These are phyloP conservation scores for Podosphaera aphanis DNA, from an alignment of 2,329 filamentous ascomycete genomes.

Conservation along the genomic window DNA sequence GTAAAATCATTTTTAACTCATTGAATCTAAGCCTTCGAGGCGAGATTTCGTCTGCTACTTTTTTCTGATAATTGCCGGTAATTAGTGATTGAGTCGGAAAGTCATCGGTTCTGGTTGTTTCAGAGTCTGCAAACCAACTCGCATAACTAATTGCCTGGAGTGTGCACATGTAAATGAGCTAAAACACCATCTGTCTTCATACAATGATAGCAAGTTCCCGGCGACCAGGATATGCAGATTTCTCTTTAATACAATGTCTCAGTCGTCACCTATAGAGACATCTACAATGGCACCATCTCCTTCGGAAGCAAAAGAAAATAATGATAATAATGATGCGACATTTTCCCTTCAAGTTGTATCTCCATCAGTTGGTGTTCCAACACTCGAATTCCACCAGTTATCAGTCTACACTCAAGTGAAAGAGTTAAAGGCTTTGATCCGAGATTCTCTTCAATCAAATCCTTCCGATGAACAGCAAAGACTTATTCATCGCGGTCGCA, in stretches of 20 bases:
- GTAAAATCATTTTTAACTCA: background rate
- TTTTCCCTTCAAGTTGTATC: slow-evolving; percentile 36
- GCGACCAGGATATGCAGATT: background rate
- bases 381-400: slow-evolving; percentile 25
- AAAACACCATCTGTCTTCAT: background rate
- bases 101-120: too few relatives aligned
- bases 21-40: background rate
- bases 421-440: slow-evolving; percentile 34
- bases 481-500: slow-evolving; percentile 35
- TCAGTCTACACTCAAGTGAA: slow-evolving; percentile 28
- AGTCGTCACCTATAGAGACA: background rate
- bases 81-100: too few relatives aligned
- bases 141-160: background rate
- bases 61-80: too few relatives aligned
- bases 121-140: too few relatives aligned
- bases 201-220: background rate
- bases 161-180: background rate
- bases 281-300: background rate
- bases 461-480: slow-evolving; percentile 32
- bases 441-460: slow-evolving; percentile 24
- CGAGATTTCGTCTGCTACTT: too few relatives aligned
- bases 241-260: background rate
- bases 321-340: background rate
- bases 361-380: slow-evolving; percentile 29
- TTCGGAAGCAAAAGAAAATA: background rate